These are phyloP conservation scores for Aspergillus fijiensis DNA, from an alignment of 2,329 filamentous ascomycete species.

Conservation along the genomic window DNA sequence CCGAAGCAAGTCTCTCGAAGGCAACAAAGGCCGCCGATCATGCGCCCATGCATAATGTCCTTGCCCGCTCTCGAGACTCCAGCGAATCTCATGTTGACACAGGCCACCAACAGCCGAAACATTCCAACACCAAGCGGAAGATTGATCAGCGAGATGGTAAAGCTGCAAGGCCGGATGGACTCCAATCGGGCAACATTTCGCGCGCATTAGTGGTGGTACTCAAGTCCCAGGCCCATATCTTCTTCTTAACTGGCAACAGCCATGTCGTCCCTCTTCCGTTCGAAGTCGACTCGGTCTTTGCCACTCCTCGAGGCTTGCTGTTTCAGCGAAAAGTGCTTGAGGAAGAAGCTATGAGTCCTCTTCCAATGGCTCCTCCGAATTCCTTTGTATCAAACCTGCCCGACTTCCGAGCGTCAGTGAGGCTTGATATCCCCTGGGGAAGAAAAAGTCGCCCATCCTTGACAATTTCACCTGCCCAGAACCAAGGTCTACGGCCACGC, in stretches of 20 bases:
- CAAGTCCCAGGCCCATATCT: conserved; percentile 88
- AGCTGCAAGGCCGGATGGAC: conserved; percentile 14
- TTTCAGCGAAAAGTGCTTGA: conserved; percentile 72
- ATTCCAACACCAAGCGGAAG: background rate
- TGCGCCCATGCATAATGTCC: conserved; percentile 6
- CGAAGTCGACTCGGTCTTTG: conserved; percentile 83
- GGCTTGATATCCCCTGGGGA: conserved; percentile 33
- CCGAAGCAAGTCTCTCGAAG: conserved; percentile 11
- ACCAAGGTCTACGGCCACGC: conserved; percentile 59
- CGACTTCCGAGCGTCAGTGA: conserved; percentile 36
- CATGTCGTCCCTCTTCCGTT: conserved; percentile 93
- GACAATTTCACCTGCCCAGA: conserved; percentile 51
- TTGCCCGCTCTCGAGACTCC: conserved; percentile 9
- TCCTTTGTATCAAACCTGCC: conserved; percentile 75
- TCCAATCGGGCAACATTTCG: conserved; percentile 32
- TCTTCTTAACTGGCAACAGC: conserved; percentile 82
- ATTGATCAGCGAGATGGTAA: background rate
- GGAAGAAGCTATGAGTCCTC: conserved; percentile 21
- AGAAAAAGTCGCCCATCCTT: conserved; percentile 47
- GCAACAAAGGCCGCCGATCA: conserved; percentile 7
- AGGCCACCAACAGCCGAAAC: background rate
- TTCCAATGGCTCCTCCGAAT: conserved; percentile 67
- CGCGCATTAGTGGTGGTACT: conserved; percentile 85
- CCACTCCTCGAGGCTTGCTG: conserved; percentile 78
- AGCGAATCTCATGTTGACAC: conserved; percentile 8